Evolutionary conservation across 1,284 basidiomycete genomes (phyloP).

Genomic region (Melampsora americana): DNA sequence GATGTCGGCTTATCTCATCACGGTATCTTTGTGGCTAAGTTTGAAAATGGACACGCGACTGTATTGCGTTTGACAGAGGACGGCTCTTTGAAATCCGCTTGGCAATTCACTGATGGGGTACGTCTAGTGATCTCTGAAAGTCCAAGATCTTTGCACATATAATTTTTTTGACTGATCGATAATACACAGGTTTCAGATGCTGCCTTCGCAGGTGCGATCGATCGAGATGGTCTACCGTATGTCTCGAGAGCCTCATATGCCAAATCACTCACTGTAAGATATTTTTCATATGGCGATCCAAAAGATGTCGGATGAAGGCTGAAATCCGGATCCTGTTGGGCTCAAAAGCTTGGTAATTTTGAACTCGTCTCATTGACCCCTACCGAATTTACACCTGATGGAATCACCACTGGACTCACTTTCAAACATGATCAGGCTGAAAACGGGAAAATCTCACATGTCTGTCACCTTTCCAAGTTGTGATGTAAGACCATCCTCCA

Average conservation of each 20-base stretch:
- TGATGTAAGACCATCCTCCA: background rate
- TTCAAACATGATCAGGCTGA: conserved; percentile 20
- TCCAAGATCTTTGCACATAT: background rate
- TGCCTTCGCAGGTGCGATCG: conserved; percentile 33
- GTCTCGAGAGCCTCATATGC: conserved; percentile 34
- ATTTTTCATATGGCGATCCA: background rate
- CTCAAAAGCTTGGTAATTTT: conserved; percentile 21
- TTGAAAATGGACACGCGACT: conserved; percentile 24
- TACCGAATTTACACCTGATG: conserved; percentile 38
- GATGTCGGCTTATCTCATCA: conserved; percentile 18
- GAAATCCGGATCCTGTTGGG: no score
- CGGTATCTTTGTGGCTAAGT: conserved; percentile 28
- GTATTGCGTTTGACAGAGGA: conserved; percentile 6
- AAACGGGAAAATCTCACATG: conserved; percentile 32
- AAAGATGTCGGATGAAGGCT: background rate
- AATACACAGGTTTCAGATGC: background rate
- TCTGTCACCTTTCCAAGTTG: conserved; percentile 8
- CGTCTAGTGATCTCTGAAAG: background rate
- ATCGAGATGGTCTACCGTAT: conserved; percentile 40
- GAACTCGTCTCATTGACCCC: conserved; percentile 36
- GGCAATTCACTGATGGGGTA: conserved; percentile 33
- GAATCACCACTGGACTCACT: conserved; percentile 30
- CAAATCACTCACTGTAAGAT: background rate
- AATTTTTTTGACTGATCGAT: background rate
- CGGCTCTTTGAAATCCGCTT: conserved; percentile 25